Conservation (phyloP, 2,329 filamentous ascomycete species). For the Diaporthe ampelina region DNA sequence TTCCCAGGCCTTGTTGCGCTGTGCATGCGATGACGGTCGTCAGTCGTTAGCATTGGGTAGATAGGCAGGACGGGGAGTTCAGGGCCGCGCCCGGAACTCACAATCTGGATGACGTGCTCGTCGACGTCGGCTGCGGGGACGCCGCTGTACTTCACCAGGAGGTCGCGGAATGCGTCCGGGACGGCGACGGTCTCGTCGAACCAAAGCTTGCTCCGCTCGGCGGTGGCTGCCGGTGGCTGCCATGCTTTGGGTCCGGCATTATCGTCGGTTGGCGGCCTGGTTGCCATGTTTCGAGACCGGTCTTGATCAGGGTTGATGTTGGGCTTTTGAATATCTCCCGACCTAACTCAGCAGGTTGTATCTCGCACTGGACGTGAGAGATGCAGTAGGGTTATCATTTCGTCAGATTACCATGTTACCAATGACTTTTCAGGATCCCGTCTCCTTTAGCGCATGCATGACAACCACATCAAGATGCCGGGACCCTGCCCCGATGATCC, state of each 20-base stretch:
- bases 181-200: conserved; percentile 34
- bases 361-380: too few species aligned
- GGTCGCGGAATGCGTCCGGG: conserved; percentile 26
- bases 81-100: background rate
- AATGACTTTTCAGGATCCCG: background rate
- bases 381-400: too few species aligned
- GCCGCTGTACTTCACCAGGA: conserved; percentile 35
- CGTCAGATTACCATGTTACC: background rate
- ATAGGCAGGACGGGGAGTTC: too few species aligned
- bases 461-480: background rate
- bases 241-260: background rate
- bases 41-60: too few species aligned
- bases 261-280: background rate
- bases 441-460: background rate
- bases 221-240: conserved; percentile 1
- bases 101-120: conserved; percentile 37
- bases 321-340: background rate
- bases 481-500: background rate
- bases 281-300: background rate
- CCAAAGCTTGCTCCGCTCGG: conserved; percentile 33
- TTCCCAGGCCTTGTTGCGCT: conserved; percentile 46
- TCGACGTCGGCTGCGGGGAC: conserved; percentile 30
- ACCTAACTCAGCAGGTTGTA: too few species aligned
- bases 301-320: background rate
- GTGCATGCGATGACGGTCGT: background rate